These are phyloP conservation scores for Globisporangium radiosum DNA, from an alignment of 352 stramenopile genomes.

Conservation along the genomic window DNA sequence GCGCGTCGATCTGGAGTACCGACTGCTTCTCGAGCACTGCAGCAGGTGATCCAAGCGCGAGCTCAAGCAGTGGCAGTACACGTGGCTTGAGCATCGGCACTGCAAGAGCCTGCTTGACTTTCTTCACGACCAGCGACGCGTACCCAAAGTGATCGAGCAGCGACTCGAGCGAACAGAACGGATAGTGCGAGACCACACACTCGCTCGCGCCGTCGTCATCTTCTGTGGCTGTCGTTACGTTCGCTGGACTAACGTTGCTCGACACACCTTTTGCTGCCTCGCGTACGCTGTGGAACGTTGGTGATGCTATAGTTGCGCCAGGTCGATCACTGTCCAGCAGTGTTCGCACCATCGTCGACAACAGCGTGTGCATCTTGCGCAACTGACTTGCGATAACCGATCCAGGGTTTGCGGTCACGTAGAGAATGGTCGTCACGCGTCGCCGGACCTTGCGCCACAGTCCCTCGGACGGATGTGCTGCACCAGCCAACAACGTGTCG, in stretches of 20 bases:
- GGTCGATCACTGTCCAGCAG: not conserved
- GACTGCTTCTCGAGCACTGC: slow-evolving; percentile 11
- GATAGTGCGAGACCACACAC: slow-evolving; percentile 13
- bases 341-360: not conserved
- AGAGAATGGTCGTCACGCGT: slow-evolving; percentile 3
- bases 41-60: slow-evolving; percentile 1
- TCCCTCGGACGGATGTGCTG: slow-evolving; percentile 11
- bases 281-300: not conserved
- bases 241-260: not conserved
- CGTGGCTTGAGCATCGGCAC: slow-evolving; percentile 9
- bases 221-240: not conserved
- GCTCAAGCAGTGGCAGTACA: slow-evolving; percentile 10
- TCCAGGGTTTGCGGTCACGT: slow-evolving; percentile 11
- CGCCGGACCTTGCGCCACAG: slow-evolving; percentile 15
- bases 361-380: slow-evolving; percentile 10
- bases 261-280: not conserved
- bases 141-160: slow-evolving; percentile 30
- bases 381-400: slow-evolving; percentile 12
- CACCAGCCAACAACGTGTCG: slow-evolving; percentile 22
- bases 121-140: slow-evolving; percentile 19
- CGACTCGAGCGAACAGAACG: slow-evolving; percentile 24
- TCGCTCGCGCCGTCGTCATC: not conserved
- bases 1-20: slow-evolving; percentile 16
- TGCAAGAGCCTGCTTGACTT: slow-evolving; percentile 22
- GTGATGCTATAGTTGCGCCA: not conserved